These are phyloP conservation scores for Trypanosoma scelopori DNA, from an alignment of 208 protist species.

Conservation along the genomic window DNA sequence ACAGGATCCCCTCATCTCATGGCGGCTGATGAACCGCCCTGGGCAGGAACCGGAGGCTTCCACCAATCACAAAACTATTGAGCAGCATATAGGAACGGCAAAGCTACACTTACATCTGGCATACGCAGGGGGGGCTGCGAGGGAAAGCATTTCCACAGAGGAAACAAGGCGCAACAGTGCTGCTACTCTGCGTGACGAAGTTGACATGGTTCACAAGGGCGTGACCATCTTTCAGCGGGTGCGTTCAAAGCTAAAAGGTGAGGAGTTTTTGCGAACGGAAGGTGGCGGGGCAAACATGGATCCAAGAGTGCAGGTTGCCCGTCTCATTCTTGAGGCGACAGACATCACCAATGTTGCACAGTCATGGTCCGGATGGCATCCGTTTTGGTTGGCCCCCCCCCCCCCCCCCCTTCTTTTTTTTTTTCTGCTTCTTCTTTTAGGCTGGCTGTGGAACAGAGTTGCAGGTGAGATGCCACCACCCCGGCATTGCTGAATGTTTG, in stretches of 20 bases:
- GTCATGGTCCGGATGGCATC: slow-evolving; percentile 91
- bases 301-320: slow-evolving; percentile 69
- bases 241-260: slow-evolving; percentile 79
- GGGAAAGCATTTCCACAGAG: slow-evolving; percentile 9
- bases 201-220: slow-evolving; percentile 83
- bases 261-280: slow-evolving; percentile 64
- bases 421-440: slow-evolving; percentile 18
- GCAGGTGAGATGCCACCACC: no score
- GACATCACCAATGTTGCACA: slow-evolving; percentile 84
- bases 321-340: slow-evolving; percentile 85
- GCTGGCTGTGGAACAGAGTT: background rate
- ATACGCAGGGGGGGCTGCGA: slow-evolving; percentile 7
- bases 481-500: no score
- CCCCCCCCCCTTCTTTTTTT: slow-evolving; percentile 23
- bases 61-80: slow-evolving; percentile 71
- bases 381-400: slow-evolving; percentile 91
- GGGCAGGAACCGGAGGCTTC: slow-evolving; percentile 73
- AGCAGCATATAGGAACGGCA: slow-evolving; percentile 60
- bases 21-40: slow-evolving; percentile 92
- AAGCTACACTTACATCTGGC: slow-evolving; percentile 28
- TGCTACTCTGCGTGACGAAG: slow-evolving; percentile 33
- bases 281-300: slow-evolving; percentile 36
- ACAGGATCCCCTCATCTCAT: slow-evolving; percentile 99
- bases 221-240: slow-evolving; percentile 79
- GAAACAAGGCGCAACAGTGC: background rate